phyloP scores from a whole-genome alignment of 1,284 basidiomycete genomes.

The Coniferiporia sulphurascens region DNA sequence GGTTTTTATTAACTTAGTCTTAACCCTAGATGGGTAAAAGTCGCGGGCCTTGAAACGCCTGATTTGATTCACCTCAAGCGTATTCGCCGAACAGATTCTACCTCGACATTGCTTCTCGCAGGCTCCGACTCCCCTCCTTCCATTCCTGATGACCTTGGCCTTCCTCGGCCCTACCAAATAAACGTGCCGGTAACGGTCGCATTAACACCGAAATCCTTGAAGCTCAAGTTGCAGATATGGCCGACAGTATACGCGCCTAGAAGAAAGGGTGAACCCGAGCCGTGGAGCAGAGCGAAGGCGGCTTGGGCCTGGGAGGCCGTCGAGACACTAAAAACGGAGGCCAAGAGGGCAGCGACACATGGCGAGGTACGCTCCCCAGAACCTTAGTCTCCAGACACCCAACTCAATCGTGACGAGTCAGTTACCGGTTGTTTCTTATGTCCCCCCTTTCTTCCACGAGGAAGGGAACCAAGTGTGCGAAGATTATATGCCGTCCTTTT shows the following conservation, averaged over 20 bases:
- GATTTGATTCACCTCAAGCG: conserved; percentile 77
- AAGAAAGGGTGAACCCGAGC: conserved; percentile 61
- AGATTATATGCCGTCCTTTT: conserved; percentile 38
- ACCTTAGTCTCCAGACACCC: not conserved
- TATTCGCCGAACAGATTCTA: conserved; percentile 44
- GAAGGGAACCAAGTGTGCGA: conserved; percentile 25
- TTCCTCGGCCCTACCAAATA: conserved; percentile 49
- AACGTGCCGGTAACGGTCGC: conserved; percentile 71
- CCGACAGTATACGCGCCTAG: conserved; percentile 76
- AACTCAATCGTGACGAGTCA: conserved; percentile 29
- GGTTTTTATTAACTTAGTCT: not conserved
- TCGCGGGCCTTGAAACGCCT: conserved; percentile 51
- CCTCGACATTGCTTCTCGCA: conserved; percentile 45
- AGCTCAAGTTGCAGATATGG: conserved; percentile 70
- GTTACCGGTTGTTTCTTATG: conserved; percentile 74
- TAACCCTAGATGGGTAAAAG: conserved; percentile 58
- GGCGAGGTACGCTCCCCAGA: conserved; percentile 49
- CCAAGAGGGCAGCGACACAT: conserved; percentile 37
- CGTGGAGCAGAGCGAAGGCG: conserved; percentile 61
- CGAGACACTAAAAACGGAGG: conserved; percentile 44
- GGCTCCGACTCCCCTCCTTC: conserved; percentile 29
- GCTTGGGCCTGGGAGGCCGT: conserved; percentile 76
- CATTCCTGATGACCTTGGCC: conserved; percentile 30
- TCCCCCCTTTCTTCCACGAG: conserved; percentile 56
- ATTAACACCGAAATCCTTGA: conserved; percentile 62